phyloP scores from a whole-genome alignment of 2,329 filamentous ascomycete genomes.

The Epichloe sp. region DNA sequence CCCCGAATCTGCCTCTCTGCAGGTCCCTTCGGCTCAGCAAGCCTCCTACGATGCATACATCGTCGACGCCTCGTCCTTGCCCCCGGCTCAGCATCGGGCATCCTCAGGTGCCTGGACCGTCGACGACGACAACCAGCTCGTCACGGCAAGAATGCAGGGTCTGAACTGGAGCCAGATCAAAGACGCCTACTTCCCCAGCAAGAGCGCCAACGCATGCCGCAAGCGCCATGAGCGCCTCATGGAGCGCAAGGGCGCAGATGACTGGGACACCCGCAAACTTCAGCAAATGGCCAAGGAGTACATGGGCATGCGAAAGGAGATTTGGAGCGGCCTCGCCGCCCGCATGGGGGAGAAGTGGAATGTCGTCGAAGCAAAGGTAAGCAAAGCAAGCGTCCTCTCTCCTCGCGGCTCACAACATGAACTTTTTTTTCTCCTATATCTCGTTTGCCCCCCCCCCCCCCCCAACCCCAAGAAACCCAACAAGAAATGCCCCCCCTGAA shows the following conservation, averaged over 20 bases:
- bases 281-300: conserved; percentile 67
- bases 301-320: conserved; percentile 65
- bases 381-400: not conserved
- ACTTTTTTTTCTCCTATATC: not conserved
- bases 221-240: conserved; percentile 79
- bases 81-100: conserved; percentile 38
- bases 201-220: conserved; percentile 73
- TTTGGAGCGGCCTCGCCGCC: conserved; percentile 66
- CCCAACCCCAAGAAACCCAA: too few relatives aligned
- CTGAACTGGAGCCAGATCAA: conserved; percentile 80
- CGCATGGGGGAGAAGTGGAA: conserved; percentile 77
- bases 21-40: conserved; percentile 7
- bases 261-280: conserved; percentile 66
- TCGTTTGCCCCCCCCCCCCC: too few relatives aligned
- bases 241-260: conserved; percentile 59
- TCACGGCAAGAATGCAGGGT: conserved; percentile 57
- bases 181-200: conserved; percentile 59
- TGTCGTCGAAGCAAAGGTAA: conserved; percentile 49
- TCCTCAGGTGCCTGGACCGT: conserved; percentile 59
- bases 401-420: not conserved
- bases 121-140: conserved; percentile 60
- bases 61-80: conserved; percentile 19
- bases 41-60: conserved; percentile 28
- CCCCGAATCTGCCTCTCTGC: conserved; percentile 16
- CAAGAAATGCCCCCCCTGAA: not conserved